Conservation (phyloP, 1,139 yeast genomes). For the Kazachstania sp. region DNA sequence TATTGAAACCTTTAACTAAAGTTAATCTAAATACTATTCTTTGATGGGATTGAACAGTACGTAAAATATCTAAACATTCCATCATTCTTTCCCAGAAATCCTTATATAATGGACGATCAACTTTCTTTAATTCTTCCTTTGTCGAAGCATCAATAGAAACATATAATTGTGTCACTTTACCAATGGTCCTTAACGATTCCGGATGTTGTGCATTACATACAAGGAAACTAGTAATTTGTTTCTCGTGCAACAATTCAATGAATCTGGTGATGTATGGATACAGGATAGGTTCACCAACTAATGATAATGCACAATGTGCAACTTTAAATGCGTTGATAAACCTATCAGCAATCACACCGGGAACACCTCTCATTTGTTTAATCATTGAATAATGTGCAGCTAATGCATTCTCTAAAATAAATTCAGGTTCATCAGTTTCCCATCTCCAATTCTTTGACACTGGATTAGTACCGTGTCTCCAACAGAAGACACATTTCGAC, state of each 20-base stretch:
- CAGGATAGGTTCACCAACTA: conserved; percentile 92
- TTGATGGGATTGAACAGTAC: conserved; percentile 66
- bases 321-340: conserved; percentile 86
- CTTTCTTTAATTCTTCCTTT: conserved; percentile 65
- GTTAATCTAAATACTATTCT: conserved; percentile 89
- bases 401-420: conserved; percentile 73
- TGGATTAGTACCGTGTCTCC: conserved; percentile 97
- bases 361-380: conserved; percentile 92
- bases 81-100: conserved; percentile 90
- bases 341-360: conserved; percentile 84
- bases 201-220: conserved; percentile 98
- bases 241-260: conserved; percentile 66
- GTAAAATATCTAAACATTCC: conserved; percentile 69
- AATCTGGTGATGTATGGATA: conserved; percentile 87
- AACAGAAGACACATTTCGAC: conserved; percentile 90
- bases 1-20: conserved; percentile 84
- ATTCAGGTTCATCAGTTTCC: conserved; percentile 88
- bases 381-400: conserved; percentile 86
- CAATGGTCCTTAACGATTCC: conserved; percentile 57
- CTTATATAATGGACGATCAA: conserved; percentile 80
- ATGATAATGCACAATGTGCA: conserved; percentile 81
- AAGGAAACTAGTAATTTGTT: conserved; percentile 73
- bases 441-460: conserved; percentile 96
- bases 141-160: conserved; percentile 92
- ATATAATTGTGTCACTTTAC: conserved; percentile 79